Conservation (phyloP, 768 basidiomycete genomes). For the Hebeloma cylindrosporum region DNA sequence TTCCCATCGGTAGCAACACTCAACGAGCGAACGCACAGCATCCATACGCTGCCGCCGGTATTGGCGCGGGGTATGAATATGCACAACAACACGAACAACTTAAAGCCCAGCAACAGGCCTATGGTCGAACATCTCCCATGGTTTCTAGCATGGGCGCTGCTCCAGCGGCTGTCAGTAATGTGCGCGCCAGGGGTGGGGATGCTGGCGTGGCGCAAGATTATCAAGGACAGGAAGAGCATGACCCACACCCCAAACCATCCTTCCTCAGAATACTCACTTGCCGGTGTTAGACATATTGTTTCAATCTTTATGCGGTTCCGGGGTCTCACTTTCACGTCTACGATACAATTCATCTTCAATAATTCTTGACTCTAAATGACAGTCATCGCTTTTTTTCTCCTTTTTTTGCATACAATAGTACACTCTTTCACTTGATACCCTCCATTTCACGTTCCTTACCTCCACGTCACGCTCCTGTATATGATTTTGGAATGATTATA, state of each 20-base stretch:
- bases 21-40: slow-evolving; percentile 57
- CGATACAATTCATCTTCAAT: slow-evolving; percentile 17
- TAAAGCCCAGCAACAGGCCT: slow-evolving; percentile 48
- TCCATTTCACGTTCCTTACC: slow-evolving; percentile 24
- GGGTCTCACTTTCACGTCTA: slow-evolving; percentile 15
- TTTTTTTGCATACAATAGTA: slow-evolving; percentile 5
- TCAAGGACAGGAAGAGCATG: slow-evolving; percentile 53
- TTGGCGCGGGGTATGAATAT: slow-evolving; percentile 60
- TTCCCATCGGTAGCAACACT: slow-evolving; percentile 60
- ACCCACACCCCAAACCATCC: slow-evolving; percentile 28
- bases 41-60: slow-evolving; percentile 65
- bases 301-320: slow-evolving; percentile 6
- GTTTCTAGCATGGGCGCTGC: slow-evolving; percentile 66
- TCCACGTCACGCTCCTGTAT: slow-evolving; percentile 28
- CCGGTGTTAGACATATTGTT: slow-evolving; percentile 53
- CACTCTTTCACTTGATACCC: slow-evolving; percentile 17
- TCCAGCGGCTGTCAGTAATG: slow-evolving; percentile 70
- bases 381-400: slow-evolving; percentile 11
- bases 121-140: slow-evolving; percentile 85
- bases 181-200: slow-evolving; percentile 70
- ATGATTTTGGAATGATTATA: slow-evolving; percentile 27
- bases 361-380: slow-evolving; percentile 9
- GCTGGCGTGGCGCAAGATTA: slow-evolving; percentile 59
- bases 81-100: slow-evolving; percentile 57
- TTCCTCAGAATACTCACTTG: slow-evolving; percentile 75